These are phyloP conservation scores for Phaseolus coccineus DNA, from an alignment of 331 rosid genomes.

Conservation along the genomic window DNA sequence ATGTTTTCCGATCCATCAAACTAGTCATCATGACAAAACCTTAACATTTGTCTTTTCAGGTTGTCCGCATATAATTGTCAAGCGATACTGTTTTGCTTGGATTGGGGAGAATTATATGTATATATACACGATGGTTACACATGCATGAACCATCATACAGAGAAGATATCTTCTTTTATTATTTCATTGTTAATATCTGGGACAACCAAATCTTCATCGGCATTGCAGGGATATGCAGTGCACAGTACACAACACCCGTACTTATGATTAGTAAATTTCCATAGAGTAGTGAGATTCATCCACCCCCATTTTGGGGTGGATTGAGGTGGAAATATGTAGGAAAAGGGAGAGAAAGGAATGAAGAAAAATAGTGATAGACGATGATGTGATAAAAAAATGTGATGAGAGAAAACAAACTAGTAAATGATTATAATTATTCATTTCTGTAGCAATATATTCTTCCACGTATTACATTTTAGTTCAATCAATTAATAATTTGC, in stretches of 20 bases:
- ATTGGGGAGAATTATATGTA: conserved; percentile 40
- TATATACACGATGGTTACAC: conserved; percentile 36
- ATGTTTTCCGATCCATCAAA: conserved; percentile 59
- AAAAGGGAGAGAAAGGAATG: neutral
- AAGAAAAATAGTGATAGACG: neutral
- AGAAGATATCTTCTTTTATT: conserved; percentile 31
- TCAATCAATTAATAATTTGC: conserved; percentile 14
- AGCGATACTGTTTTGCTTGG: conserved; percentile 56
- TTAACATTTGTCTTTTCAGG: conserved; percentile 88
- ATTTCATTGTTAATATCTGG: conserved; percentile 36
- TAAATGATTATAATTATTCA: neutral
- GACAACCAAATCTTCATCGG: conserved; percentile 51
- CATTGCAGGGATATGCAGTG: conserved; percentile 54
- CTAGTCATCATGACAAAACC: conserved; percentile 86
- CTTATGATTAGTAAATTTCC: conserved; percentile 32
- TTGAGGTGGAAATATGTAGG: neutral
- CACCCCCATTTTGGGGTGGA: neutral
- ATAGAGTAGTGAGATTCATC: neutral
- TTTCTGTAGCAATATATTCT: conserved; percentile 9
- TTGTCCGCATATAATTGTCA: conserved; percentile 67
- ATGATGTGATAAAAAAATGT: neutral
- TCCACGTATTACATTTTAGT: conserved; percentile 20
- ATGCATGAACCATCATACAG: conserved; percentile 40
- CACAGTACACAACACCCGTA: conserved; percentile 43
- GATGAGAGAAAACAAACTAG: neutral